Evolutionary conservation across 2,329 filamentous ascomycete species (phyloP), one percentile per base, ranked within the genome.

Genomic region (Monosporascus sp.): DNA sequence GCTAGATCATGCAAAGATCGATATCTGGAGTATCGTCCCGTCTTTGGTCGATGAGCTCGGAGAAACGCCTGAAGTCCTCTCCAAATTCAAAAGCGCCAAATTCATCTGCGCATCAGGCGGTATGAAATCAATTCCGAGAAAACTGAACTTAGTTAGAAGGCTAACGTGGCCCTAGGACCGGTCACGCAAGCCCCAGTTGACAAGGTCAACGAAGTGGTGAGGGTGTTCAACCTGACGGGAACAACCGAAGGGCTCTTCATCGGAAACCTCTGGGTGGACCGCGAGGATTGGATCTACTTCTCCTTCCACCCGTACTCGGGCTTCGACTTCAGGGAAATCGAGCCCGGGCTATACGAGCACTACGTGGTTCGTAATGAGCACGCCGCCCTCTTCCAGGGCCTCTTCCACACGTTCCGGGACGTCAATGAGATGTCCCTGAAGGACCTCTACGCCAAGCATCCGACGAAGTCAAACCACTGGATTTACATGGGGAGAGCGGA

Each of bases 11-110:
- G 62, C 60, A 0, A 66, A 67, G 9, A 68, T 74, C 31, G 68
- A 70, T 36, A 70, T 71, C 15, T 72, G 69, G 69, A 68, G 64
- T 46, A 67, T 72, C 63, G 63, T 72, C 0, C 70, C 70, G 1
- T 71, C 68, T 0, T 62, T 70, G 17, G 62, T 65, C 0, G 68
- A 72, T 18, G 70, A 72, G 51, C 50, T 65, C 8, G 69, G 58
- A 46, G 67, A 67, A 53, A 62, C 55, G 3, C 67, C 57, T 1
- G 65, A 66, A 2, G 56, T 71, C 0, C 52, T 71, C 48, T 54
- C 57, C 22, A 70, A 70, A 47, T 56, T 71, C 46, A 57, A 57
- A 48, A 22, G 55, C 0, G 66, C 68, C 0, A 70, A 70, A 52
- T 70, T 70, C 22, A 67, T 70, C 15, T 69, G 68, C 38, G 69